Conservation (phyloP, 2,329 filamentous ascomycete genomes). For the Exophiala aquamarina region DNA sequence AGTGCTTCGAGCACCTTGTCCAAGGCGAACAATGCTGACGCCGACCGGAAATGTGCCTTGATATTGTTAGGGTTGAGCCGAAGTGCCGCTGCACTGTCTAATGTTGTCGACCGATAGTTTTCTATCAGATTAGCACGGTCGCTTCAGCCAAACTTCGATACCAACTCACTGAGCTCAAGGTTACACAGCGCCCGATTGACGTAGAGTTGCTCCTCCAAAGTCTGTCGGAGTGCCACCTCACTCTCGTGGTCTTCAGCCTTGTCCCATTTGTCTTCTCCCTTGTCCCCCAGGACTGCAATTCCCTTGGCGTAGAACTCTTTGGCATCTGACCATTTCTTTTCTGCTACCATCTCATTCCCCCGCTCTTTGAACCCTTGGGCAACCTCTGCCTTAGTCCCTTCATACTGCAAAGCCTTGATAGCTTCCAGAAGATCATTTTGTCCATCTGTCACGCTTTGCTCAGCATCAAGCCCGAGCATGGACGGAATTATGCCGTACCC, state of each 20-base stretch:
- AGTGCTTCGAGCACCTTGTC: constrained; percentile 77
- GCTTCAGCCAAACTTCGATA: background rate
- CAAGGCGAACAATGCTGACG: constrained; percentile 73
- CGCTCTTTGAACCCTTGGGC: constrained; percentile 83
- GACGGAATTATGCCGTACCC: constrained; percentile 34
- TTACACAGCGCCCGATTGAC: constrained; percentile 89
- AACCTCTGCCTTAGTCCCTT: constrained; percentile 84
- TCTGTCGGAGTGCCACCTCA: constrained; percentile 62
- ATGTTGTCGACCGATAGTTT: constrained; percentile 84
- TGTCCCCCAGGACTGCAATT: constrained; percentile 65
- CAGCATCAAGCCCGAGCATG: constrained; percentile 5
- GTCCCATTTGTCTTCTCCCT: constrained; percentile 47
- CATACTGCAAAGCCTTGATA: constrained; percentile 84
- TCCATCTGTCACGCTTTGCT: constrained; percentile 43
- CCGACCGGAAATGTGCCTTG: constrained; percentile 88
- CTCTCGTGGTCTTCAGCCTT: constrained; percentile 54
- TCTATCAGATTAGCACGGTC: constrained; percentile 43
- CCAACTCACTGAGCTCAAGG: constrained; percentile 67
- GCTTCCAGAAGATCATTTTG: constrained; percentile 85
- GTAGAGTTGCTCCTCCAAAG: constrained; percentile 72
- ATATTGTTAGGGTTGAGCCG: constrained; percentile 76
- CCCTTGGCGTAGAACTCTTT: constrained; percentile 90
- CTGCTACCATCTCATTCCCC: constrained; percentile 83
- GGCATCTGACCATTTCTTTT: constrained; percentile 74
- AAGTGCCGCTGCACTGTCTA: constrained; percentile 79